Conservation (phyloP, 208 protist genomes). For the Leishmania turanica region DNA sequence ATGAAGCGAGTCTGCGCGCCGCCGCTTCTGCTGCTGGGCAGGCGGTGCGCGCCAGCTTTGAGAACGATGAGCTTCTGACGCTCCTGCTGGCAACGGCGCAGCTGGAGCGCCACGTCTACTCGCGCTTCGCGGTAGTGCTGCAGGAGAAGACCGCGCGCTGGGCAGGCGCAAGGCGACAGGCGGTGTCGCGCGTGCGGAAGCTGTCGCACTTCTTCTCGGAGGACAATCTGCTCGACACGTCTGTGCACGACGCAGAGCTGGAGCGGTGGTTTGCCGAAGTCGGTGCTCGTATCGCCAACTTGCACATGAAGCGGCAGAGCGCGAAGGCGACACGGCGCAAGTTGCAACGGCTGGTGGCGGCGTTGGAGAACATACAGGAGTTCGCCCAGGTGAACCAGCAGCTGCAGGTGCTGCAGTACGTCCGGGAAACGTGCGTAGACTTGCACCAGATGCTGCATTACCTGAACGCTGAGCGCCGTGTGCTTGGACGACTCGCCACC, state of each 20-base stretch:
- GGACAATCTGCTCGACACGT: slow-evolving; percentile 67
- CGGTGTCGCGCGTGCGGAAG: slow-evolving; percentile 61
- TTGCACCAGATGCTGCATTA: slow-evolving; percentile 96
- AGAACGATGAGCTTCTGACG: slow-evolving; percentile 74
- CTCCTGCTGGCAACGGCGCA: slow-evolving; percentile 95
- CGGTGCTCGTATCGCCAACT: slow-evolving; percentile 55
- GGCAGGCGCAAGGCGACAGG: slow-evolving; percentile 79
- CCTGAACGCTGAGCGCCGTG: slow-evolving; percentile 93
- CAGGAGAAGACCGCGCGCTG: slow-evolving; percentile 89
- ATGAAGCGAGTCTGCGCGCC: slow-evolving; percentile 6
- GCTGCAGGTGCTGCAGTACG: slow-evolving; percentile 92
- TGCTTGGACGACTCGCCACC: slow-evolving; percentile 88
- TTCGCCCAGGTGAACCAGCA: slow-evolving; percentile 94
- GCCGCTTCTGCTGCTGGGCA: slow-evolving; percentile 30
- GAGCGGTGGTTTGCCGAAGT: slow-evolving; percentile 95
- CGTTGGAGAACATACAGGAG: slow-evolving; percentile 96
- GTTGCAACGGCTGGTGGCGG: slow-evolving; percentile 96
- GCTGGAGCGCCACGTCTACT: slow-evolving; percentile 93
- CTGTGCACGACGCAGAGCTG: slow-evolving; percentile 88
- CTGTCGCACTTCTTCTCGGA: slow-evolving; percentile 94
- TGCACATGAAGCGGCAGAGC: slow-evolving; percentile 54
- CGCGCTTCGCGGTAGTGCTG: slow-evolving; percentile 91
- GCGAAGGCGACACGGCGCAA: slow-evolving; percentile 88
- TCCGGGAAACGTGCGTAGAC: slow-evolving; percentile 85
- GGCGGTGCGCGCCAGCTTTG: slow-evolving; percentile 35